A percentile compares a stretch with the other conserved stretches of the same genome.
Conservation (phyloP, 129 eudicot genomes). For the Flaveria trinervia region DNA sequence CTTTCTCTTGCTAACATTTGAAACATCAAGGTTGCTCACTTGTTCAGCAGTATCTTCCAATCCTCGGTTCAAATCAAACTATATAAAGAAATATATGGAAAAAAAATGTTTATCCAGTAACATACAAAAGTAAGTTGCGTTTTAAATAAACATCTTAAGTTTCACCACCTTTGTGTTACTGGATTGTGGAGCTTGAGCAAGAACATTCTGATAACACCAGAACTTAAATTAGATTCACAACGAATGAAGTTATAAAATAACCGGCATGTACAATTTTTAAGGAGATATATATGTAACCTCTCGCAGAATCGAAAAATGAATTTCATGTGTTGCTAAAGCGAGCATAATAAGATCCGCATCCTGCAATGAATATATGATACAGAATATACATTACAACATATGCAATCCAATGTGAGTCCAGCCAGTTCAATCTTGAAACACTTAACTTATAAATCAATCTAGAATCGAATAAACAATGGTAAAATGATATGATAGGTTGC, state of each 20-base stretch:
- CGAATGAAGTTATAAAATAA: background rate
- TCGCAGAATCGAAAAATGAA: conserved; percentile 63
- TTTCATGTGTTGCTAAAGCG: conserved; percentile 64
- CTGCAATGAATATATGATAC: conserved; percentile 29
- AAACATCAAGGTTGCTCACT: background rate
- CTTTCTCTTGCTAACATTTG: background rate
- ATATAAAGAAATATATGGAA: background rate
- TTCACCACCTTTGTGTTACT: background rate
- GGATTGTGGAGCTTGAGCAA: background rate
- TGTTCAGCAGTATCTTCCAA: conserved; percentile 2
- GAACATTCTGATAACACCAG: conserved; percentile 42
- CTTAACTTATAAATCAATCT: background rate
- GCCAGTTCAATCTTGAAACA: background rate
- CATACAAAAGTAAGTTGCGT: background rate
- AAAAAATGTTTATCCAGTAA: background rate
- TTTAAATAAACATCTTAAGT: background rate
- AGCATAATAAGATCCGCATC: conserved; percentile 71
- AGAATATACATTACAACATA: background rate
- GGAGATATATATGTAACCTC: conserved; percentile 38
- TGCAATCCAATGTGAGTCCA: background rate
- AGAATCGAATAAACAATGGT: background rate
- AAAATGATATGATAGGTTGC: background rate
- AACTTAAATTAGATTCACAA: background rate
- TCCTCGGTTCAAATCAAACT: conserved; percentile 11
- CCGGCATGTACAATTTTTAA: background rate